Conservation (phyloP, 2,329 filamentous ascomycete genomes). For the Tolypocladium capitatum region DNA sequence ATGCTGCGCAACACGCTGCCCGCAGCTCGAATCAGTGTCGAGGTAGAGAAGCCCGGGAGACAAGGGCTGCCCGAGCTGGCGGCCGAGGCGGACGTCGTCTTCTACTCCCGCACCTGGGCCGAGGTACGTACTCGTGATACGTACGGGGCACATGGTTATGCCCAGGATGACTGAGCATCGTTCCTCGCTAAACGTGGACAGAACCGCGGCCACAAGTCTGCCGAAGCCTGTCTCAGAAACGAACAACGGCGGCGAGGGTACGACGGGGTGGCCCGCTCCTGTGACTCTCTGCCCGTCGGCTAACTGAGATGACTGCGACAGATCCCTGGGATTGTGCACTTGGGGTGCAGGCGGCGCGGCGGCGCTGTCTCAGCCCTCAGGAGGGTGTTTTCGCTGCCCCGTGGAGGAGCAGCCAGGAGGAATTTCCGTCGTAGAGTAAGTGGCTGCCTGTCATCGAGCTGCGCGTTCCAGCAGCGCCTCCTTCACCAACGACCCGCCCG, state of each 20-base stretch:
- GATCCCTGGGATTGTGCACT: conserved; percentile 39
- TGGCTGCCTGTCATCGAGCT: conserved; percentile 8
- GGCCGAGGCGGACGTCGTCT: conserved; percentile 53
- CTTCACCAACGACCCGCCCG: neutral
- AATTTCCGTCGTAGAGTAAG: conserved; percentile 46
- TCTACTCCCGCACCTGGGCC: conserved; percentile 61
- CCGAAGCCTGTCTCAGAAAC: conserved; percentile 36
- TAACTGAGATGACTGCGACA: conserved; percentile 13
- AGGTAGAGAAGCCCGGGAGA: conserved; percentile 57
- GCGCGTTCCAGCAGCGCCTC: neutral
- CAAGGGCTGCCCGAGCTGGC: conserved; percentile 46
- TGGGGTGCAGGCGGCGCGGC: conserved; percentile 41
- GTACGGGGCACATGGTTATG: neutral
- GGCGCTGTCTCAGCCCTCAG: conserved; percentile 15
- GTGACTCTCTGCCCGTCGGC: conserved; percentile 4
- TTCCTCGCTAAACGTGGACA: conserved; percentile 6
- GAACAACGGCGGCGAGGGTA: conserved; percentile 33
- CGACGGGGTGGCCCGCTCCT: conserved; percentile 8
- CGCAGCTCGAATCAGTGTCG: conserved; percentile 46
- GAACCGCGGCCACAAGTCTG: conserved; percentile 27
- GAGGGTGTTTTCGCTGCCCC: conserved; percentile 20
- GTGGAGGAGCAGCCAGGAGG: conserved; percentile 25
- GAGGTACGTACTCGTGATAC: conserved; percentile 35
- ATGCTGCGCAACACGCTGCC: conserved; percentile 35
- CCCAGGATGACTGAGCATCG: neutral